A percentile compares a stretch with the other conserved stretches of the same genome.
Evolutionary conservation across 2,329 filamentous ascomycete species (phyloP).

Genomic region (Neurospora sp.): DNA sequence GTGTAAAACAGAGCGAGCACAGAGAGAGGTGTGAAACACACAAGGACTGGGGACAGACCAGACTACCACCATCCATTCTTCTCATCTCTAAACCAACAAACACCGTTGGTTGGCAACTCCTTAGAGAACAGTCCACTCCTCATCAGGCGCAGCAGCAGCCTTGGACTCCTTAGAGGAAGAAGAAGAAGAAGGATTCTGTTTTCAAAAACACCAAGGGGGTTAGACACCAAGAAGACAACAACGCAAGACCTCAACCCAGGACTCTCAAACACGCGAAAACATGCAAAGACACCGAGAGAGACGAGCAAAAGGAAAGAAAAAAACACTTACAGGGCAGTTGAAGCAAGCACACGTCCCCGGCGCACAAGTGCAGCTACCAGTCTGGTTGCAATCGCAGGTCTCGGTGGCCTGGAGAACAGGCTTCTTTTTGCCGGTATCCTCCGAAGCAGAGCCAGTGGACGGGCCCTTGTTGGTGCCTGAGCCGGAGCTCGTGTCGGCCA

Average conservation of each 20-base stretch:
- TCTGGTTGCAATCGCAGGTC: not conserved
- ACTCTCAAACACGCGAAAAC: not conserved
- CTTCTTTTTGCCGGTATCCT: not conserved
- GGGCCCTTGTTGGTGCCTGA: not conserved
- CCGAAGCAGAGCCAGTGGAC: not conserved
- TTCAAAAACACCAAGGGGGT: not conserved
- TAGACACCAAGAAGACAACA: not conserved
- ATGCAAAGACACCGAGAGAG: not conserved
- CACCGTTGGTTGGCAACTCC: not conserved
- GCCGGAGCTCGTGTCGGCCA: not conserved
- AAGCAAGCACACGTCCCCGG: not conserved
- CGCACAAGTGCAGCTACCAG: not conserved
- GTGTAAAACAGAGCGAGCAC: no score
- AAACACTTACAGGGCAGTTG: not conserved
- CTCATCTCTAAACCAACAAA: not conserved
- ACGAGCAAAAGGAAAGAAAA: not conserved
- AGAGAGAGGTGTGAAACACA: no score
- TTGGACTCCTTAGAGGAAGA: not conserved
- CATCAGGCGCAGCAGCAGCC: not conserved
- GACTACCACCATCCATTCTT: not conserved
- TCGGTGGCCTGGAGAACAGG: not conserved
- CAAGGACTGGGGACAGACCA: no score
- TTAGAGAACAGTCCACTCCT: not conserved
- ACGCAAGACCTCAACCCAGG: not conserved
- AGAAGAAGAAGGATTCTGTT: not conserved